Evolutionary conservation across 345 rosid species (phyloP), one percentile per base, ranked within the genome.

Genomic region (Hypericum perforatum): DNA sequence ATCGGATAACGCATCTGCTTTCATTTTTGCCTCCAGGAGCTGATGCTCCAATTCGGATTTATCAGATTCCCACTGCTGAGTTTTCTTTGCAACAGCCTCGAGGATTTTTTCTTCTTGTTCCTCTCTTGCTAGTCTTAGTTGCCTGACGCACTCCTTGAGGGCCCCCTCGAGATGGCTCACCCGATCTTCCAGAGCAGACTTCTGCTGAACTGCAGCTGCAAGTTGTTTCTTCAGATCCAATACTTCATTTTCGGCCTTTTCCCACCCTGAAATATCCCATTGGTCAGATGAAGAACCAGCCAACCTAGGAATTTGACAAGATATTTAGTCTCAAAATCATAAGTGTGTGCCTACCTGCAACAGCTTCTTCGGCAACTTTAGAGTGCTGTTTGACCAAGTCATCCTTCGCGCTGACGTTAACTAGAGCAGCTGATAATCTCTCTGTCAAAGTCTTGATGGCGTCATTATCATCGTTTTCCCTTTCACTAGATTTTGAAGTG

Each of bases 351-450:
- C 57, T 65, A 86, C 98, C 98, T 53, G 91, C 63, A 43, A 92
- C 86, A 54, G 98, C 98, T 77, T 92, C 98, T 66, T 92, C 98
- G 43, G 98, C 95, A 56, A 92, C 98, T 73, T 78, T 88, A 42
- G 90, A 71, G 63, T 92, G 98, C 66, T 92, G 95, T 67, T 80
- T 85, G 0, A 85, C 89, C 70, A 85, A 69, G 52, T 88, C 90
- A 53, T 92, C 96, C 73, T 88, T 83, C 63, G 85, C 75, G 63
- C 76, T 80, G 40, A 85, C 73, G 54, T 82, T 78, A 13, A 76
- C 67, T 57, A 83, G 94, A 52, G 96, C 98, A 57, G 86, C 78
- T 11, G 98, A 85, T 57, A 87, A 76, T 74, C 75, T 81, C 61
- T 78, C 89, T 14, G 63, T 60, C 36, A 90, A 53, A 66, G 62